phyloP scores from a whole-genome alignment of 768 basidiomycete species.

The Pluteus cervinus region DNA sequence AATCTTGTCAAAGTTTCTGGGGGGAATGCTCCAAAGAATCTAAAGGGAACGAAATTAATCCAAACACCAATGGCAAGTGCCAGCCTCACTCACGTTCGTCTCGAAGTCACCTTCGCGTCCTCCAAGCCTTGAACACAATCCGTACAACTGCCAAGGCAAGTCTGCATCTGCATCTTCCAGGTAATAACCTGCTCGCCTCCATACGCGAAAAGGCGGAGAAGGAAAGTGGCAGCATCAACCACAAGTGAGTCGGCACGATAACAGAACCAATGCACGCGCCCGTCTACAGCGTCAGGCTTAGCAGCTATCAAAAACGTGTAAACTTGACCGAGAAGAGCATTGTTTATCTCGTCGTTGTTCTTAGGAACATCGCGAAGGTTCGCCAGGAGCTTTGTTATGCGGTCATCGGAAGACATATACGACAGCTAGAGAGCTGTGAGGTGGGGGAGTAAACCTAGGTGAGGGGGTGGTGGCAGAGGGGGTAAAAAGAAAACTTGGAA shows the following conservation, averaged over 20 bases:
- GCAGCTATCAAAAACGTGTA: constrained; percentile 50
- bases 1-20: constrained; percentile 47
- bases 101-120: constrained; percentile 56
- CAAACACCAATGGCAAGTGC: neutral
- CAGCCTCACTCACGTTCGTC: constrained; percentile 58
- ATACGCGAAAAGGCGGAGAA: constrained; percentile 80
- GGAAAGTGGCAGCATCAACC: constrained; percentile 69
- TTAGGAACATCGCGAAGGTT: constrained; percentile 54
- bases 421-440: too few species aligned
- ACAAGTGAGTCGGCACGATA: constrained; percentile 47
- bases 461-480: too few species aligned
- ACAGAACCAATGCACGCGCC: constrained; percentile 80
- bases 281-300: constrained; percentile 25
- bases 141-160: constrained; percentile 57
- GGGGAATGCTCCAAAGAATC: constrained; percentile 70
- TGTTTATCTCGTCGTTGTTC: constrained; percentile 40
- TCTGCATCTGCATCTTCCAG: constrained; percentile 57
- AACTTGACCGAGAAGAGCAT: constrained; percentile 41
- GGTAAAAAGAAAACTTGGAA: too few species aligned
- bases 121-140: constrained; percentile 67
- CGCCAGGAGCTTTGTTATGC: too few species aligned
- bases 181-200: constrained; percentile 45
- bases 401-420: too few species aligned
- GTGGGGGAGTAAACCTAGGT: too few species aligned
- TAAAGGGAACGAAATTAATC: constrained; percentile 23